Base-by-base conservation (phyloP, 2,329 filamentous ascomycete genomes). In the Tolypocladium tropicale region DNA sequence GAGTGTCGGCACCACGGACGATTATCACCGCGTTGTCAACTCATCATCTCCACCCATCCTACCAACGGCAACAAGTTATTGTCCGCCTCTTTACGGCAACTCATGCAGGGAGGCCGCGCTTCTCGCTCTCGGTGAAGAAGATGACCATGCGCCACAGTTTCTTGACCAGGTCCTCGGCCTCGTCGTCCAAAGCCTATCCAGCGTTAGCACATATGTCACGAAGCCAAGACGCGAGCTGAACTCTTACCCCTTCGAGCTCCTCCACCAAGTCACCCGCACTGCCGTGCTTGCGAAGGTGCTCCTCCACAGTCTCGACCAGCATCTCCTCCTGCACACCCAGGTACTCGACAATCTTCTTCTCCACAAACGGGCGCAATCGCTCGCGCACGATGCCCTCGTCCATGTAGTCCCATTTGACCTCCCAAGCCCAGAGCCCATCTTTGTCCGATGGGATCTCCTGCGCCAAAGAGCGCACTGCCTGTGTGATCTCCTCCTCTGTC, bases 141-240 rank as follows among this genome's bases (percentile, higher is more conserved):
- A 97, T 95, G 57, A 96, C 85, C 90, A 97, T 95, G 53, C 93
- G 84, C 94, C 94, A 99, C 37, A 99, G 81, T 76, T 96, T 97
- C 82, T 90, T 95, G 53, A 97, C 92, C 62, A 99, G 76, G 30
- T 89, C 86, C 71, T 96, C 92, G 12, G 92, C 91, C 68, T 97
- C 94, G 67, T 99, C 94, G 67, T 96, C 94, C 60, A 99, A 78
- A 48, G 90, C 90, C 84, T 93, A 60, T 58, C 56, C 58, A 33
- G 21, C 53, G 60, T 75, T 64, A 74, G 70, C 53, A 57, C 9
- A 14, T 14, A 18, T 28, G 41, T 16, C 23, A n/a, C 41, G 41
- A 14, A 14, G 11, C 14, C 23, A 3, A 28, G 18, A 18, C 14
- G 6, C 1, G 23, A 14, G 12, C 6, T 2, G 16, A 28, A 6